These are phyloP conservation scores for Aspergillus niger DNA, from an alignment of 2,329 filamentous ascomycete genomes.

Conservation along the genomic window DNA sequence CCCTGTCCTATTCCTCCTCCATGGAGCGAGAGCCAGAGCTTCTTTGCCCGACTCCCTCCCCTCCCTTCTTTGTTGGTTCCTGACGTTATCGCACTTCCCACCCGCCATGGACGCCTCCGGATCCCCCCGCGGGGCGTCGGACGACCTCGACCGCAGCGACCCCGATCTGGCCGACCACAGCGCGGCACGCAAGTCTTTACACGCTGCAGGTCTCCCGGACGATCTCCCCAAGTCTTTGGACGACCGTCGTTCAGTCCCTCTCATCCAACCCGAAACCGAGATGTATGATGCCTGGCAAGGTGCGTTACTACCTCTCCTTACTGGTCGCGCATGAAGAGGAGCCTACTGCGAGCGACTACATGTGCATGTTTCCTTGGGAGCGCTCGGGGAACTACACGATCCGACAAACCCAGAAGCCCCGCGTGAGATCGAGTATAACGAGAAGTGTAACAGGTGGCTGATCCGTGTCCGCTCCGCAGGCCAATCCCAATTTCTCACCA, in stretches of 20 bases:
- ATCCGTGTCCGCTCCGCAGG: slow-evolving; percentile 54
- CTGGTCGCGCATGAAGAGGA: slow-evolving; percentile 4
- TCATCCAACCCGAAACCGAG: slow-evolving; percentile 80
- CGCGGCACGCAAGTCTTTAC: slow-evolving; percentile 21
- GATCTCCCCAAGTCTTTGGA: slow-evolving; percentile 91
- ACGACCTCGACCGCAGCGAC: slow-evolving; percentile 29
- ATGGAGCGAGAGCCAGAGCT: slow-evolving; percentile 27
- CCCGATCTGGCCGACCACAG: slow-evolving; percentile 22
- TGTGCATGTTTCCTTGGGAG: not conserved
- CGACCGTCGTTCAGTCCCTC: slow-evolving; percentile 72
- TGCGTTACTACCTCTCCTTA: slow-evolving; percentile 44
- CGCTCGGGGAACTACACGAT: not conserved
- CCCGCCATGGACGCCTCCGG: slow-evolving; percentile 39
- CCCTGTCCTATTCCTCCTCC: slow-evolving; percentile 15
- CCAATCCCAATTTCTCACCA: slow-evolving; percentile 92
- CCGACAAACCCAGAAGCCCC: not conserved
- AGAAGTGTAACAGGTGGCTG: slow-evolving; percentile 4
- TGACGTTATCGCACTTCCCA: slow-evolving; percentile 14
- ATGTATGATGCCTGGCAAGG: slow-evolving; percentile 99
- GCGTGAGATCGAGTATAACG: not conserved
- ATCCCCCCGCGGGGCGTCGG: slow-evolving; percentile 34
- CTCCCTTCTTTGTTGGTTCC: slow-evolving; percentile 16
- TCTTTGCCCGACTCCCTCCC: slow-evolving; percentile 15
- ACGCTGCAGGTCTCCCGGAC: slow-evolving; percentile 61
- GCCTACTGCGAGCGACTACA: not conserved